Base-by-base conservation (phyloP, 176 grass and related monocot species). In the Cenchrus purpureus region DNA sequence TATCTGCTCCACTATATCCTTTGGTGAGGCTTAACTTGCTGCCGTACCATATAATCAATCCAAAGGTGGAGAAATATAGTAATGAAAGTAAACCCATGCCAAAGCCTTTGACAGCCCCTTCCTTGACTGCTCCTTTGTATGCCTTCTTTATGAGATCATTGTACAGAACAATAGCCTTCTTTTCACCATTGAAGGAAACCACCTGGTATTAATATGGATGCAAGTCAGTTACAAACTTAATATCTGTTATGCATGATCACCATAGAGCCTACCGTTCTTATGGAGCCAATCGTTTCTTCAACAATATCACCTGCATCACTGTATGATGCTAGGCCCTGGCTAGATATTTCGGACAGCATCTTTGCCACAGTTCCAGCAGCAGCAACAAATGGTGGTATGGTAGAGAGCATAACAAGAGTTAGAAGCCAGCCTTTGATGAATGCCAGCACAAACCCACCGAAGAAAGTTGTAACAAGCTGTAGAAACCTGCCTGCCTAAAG, bases 341-440 rank as follows among this genome's bases (percentile, higher is more conserved):
- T 87, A 56, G 94, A 89, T 65, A 92, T 78, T 82, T 90, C 71
- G n/a, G 91, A 68, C 22, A 97, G 63, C 63, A 90, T 49, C 77
- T 81, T 93, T 15, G 94, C 84, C 29, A 91, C 72, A 56, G 80
- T 53, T 82, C 74, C 85, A 50, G 68, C 89, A 44, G 91, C 89
- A 84, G 86, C 43, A 37, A 88, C 43, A 73, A 94, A 78, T 25
- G 87, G 91, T 17, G 87, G 94, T 81, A 97, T 90, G 19, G 64
- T 85, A 32, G 81, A 84, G 65, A 97, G 66, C 94, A 97, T 86
- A 53, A 97, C 88, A 32, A 97, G 77, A 65, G 85, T 82, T 63
- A 97, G 94, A 86, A 90, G 94, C 91, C 94, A 97, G 56, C 94
- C 91, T 86, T 85, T 93, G 57, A 86, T 29, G 53, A 94, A 94